Evolutionary conservation across 2,329 filamentous ascomycete genomes (phyloP), one percentile per base, ranked within the genome.

Genomic region (Trichoderma breve): DNA sequence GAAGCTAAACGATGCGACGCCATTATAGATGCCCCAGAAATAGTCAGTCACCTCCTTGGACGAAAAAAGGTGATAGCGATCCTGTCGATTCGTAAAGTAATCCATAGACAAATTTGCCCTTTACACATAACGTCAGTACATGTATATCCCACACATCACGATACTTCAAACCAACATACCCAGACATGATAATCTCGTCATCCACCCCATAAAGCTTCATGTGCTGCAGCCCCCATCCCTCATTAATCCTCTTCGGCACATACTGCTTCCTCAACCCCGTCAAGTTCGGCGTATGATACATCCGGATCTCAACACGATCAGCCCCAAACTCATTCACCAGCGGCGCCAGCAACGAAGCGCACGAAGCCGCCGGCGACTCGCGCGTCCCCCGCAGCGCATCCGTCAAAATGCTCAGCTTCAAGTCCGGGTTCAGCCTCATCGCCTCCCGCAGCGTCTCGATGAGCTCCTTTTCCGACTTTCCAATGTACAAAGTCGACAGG

Each of bases 181-280:
- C 95, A 8, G 95, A 97, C 77, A 99, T 89, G 75, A 99, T 95
- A 72, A 99, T 92, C 81, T 97, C 94, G 78, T 99, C 94, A 77
- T 99, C 96, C 26, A 97, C 85, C 0, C 96, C 96, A 77, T 99
- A 99, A 0, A 99, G 86, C 86, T 99, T 99, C 95, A 99, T 99
- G 79, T 99, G 96, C 80, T 99, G 96, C 73, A 99, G 83, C 1
- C 96, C 96, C 96, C 96, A 99, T 21, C 96, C 96, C 83, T 99
- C 96, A 76, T 99, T 99, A 80, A 99, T 95, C 24, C 96, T 88
- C 79, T 90, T 93, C 0, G 96, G 96, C 2, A 98, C 89, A 75
- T 93, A 85, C 77, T 91, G 90, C 83, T 98, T 98, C 65, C 91
- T 89, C 71, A 97, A 76, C 0, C 96, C 96, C 3, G 93, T 97